phyloP scores from a whole-genome alignment of 1,284 basidiomycete species.

The Ganoderma leucocontextum region DNA sequence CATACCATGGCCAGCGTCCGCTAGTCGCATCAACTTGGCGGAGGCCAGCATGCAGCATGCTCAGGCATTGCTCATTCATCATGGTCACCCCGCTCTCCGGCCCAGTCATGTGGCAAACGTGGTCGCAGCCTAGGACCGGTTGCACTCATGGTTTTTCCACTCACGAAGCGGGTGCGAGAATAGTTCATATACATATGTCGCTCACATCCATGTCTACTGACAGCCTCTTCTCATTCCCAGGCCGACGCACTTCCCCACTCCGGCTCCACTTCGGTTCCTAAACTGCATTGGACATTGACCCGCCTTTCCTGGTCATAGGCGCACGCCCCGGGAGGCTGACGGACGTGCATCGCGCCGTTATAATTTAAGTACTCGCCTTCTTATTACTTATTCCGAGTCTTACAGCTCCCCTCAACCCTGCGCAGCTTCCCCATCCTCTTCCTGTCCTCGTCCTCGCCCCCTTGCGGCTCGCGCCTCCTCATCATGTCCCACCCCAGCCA shows the following conservation, averaged over 20 bases:
- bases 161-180: neutral
- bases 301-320: neutral
- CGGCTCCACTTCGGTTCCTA: neutral
- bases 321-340: neutral
- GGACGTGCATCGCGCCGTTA: neutral
- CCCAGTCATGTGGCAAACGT: constrained; percentile 30
- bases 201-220: neutral
- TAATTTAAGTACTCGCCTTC: constrained; percentile 1
- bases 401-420: neutral
- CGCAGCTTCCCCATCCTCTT: constrained; percentile 2
- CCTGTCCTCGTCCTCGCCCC: neutral
- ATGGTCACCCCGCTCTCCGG: neutral
- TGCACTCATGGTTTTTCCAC: neutral
- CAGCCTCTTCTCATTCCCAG: constrained; percentile 7
- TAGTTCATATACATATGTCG: neutral
- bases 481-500: neutral
- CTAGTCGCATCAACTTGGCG: neutral
- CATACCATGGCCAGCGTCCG: constrained; percentile 7
- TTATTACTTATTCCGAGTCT: too few relatives aligned
- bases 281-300: neutral
- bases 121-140: neutral
- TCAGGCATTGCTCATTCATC: neutral
- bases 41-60: neutral
- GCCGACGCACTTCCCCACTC: neutral
- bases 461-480: neutral